phyloP scores from a whole-genome alignment of 768 basidiomycete genomes.

The Panaeolus papilionaceus region DNA sequence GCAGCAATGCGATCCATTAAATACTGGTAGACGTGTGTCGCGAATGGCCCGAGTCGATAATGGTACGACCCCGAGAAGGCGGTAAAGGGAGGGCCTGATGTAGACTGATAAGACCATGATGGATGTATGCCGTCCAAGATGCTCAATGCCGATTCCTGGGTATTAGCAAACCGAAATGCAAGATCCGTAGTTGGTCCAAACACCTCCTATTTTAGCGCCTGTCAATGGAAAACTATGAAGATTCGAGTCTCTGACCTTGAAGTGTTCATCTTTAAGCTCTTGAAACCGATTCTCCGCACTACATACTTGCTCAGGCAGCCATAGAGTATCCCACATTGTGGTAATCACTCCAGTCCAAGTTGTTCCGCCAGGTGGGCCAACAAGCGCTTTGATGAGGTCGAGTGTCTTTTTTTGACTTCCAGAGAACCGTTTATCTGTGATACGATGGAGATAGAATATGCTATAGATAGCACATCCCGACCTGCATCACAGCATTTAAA shows the following conservation, averaged over 20 bases:
- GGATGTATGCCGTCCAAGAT: no score
- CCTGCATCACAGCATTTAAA: background rate
- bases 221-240: no score
- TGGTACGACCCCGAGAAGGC: no score
- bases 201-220: no score
- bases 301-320: background rate
- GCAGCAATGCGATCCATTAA: no score
- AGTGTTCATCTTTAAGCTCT: background rate
- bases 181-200: no score
- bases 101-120: no score
- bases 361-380: background rate
- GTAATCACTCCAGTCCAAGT: background rate
- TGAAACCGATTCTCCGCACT: background rate
- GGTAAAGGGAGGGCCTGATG: no score
- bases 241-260: background rate
- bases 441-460: background rate
- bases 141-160: no score
- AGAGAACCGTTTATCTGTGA: background rate
- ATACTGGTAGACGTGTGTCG: no score
- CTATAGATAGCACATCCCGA: background rate
- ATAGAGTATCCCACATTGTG: background rate
- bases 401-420: background rate
- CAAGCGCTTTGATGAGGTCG: background rate
- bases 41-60: no score
- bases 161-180: no score